Base-by-base conservation (phyloP, 2,329 filamentous ascomycete genomes). In the Fusarium setosum region DNA sequence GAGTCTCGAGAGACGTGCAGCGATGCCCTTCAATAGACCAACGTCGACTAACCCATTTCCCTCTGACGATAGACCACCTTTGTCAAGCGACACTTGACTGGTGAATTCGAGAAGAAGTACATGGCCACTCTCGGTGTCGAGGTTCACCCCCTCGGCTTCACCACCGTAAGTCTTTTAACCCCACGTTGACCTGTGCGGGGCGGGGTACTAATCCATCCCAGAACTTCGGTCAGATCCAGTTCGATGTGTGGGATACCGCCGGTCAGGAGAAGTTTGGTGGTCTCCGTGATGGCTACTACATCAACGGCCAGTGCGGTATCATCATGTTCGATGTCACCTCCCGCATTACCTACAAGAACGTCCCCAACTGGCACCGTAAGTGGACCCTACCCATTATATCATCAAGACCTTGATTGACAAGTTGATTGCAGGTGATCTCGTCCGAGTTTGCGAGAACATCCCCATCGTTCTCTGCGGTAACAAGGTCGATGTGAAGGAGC, bases 271-370 rank as follows among this genome's bases (percentile, higher is more conserved):
- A 98, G 90, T 99, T 99, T 73, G 95, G 95, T 83, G 95, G 95
- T 88, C 93, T 99, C 77, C 93, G 95, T 86, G 95, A 99, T 84
- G 95, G 95, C 74, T 99, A 99, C 90, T 99, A 99, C 88, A 99
- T 99, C 89, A 97, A 97, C 86, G 95, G 95, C 78, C 95, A 98
- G 86, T 98, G 95, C 83, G 95, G 96, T 86, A 97, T 99, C 87
- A 98, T 99, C 90, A 99, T 99, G 95, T 99, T 99, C 83, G 95
- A 99, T 83, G 95, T 99, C 72, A 98, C 96, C 69, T 97, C 95
- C 74, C 93, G 96, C 80, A 98, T 99, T 82, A 99, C 96, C 82
- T 99, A 99, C 92, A 99, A 99, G 92, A 99, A 99, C 87, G 96
- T 99, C 70, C 96, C 96, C 85, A 98, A 98, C 92, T 99, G 96